Evolutionary conservation across 345 rosid species (phyloP).

Genomic region (Raphanus raphanistrum): DNA sequence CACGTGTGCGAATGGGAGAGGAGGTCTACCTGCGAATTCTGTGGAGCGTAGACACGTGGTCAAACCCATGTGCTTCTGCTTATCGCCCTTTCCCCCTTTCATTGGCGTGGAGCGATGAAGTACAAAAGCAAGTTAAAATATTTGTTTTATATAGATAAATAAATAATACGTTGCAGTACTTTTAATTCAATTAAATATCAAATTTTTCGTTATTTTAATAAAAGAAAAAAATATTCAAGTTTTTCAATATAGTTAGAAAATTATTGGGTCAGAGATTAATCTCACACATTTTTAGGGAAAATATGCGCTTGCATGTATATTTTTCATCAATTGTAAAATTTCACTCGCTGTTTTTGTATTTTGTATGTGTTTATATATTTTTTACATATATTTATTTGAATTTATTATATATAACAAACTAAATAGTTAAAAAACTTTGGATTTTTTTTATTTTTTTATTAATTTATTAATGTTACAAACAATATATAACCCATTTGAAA

Average conservation of each 20-base stretch:
- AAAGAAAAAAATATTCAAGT: background rate
- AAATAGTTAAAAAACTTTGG: background rate
- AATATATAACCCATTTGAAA: background rate
- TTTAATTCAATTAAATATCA: background rate
- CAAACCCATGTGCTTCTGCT: conserved; percentile 31
- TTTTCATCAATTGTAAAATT: background rate
- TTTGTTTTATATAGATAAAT: background rate
- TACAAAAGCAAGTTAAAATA: background rate
- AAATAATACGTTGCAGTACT: background rate
- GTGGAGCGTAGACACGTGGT: conserved; percentile 29
- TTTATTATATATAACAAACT: no score
- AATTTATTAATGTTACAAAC: background rate
- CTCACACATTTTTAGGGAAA: background rate
- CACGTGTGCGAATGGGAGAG: conserved; percentile 11
- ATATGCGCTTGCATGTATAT: background rate
- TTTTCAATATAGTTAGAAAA: background rate
- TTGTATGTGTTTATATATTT: no score
- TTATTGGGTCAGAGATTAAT: background rate
- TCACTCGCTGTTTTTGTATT: no score
- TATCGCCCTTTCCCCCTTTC: conserved; percentile 8
- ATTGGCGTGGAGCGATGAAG: conserved; percentile 13
- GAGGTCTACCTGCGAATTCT: conserved; percentile 12
- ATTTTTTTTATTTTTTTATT: no score
- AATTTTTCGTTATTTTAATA: background rate
- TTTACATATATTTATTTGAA: no score